Percentiles rank a stretch among this genome's conserved stretches.
These are phyloP conservation scores for Elsinoe batatas DNA, from an alignment of 2,329 filamentous ascomycete species.

Conservation along the genomic window DNA sequence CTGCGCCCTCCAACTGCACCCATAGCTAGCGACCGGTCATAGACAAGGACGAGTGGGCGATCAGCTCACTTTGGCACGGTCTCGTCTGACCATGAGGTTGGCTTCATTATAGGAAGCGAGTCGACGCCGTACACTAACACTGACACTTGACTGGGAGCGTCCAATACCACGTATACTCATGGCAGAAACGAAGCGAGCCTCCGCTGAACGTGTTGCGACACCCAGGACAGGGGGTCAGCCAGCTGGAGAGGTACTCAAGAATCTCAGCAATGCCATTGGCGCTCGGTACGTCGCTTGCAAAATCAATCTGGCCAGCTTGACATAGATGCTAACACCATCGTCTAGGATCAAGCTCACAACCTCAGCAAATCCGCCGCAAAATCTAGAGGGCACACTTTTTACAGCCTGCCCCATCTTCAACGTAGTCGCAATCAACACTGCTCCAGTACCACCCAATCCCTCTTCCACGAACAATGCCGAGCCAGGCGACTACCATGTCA, in stretches of 20 bases:
- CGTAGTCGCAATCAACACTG: slow-evolving; percentile 51
- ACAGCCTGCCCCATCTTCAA: slow-evolving; percentile 52
- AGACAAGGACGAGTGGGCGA: neutral
- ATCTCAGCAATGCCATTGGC: slow-evolving; percentile 51
- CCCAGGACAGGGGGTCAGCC: slow-evolving; percentile 40
- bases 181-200: slow-evolving; percentile 51
- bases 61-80: neutral
- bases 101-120: neutral
- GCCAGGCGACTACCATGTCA: slow-evolving; percentile 49
- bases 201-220: slow-evolving; percentile 44
- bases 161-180: slow-evolving; percentile 26
- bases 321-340: neutral
- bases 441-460: slow-evolving; percentile 34
- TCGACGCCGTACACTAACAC: no score
- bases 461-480: slow-evolving; percentile 32
- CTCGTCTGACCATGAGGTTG: slow-evolving; percentile 3
- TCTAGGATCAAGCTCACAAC: slow-evolving; percentile 50
- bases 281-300: slow-evolving; percentile 41
- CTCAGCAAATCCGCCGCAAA: slow-evolving; percentile 39
- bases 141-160: neutral
- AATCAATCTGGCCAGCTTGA: neutral
- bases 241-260: slow-evolving; percentile 38
- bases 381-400: slow-evolving; percentile 52
- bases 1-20: neutral
- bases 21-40: neutral